Evolutionary conservation across 2,329 filamentous ascomycete species (phyloP).

Genomic region (Neurospora crassa): DNA sequence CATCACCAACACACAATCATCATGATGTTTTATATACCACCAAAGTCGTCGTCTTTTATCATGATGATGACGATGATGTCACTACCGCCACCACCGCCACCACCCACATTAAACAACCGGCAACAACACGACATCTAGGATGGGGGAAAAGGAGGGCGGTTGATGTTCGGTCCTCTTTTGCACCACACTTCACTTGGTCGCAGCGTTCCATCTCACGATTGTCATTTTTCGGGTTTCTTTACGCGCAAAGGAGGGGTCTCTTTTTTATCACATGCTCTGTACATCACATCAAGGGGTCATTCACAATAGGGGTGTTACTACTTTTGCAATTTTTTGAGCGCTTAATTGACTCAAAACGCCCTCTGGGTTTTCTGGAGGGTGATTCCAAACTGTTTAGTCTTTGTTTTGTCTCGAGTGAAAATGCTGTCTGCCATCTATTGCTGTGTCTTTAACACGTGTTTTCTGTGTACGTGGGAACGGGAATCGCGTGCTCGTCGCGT

Average conservation of each 20-base stretch:
- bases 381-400: background rate
- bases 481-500: background rate
- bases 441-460: background rate
- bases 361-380: background rate
- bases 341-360: background rate
- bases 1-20: background rate
- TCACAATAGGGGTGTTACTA: background rate
- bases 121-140: background rate
- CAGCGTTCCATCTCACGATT: background rate
- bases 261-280: background rate
- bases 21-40: constrained; percentile 1
- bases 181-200: background rate
- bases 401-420: background rate
- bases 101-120: background rate
- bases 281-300: background rate
- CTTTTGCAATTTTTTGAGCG: background rate
- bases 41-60: background rate
- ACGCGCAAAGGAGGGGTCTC: background rate
- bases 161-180: background rate
- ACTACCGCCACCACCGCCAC: background rate
- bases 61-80: background rate
- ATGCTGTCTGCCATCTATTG: background rate
- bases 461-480: background rate
- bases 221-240: background rate
- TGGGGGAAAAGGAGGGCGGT: background rate